Evolutionary conservation across 2,329 filamentous ascomycete genomes (phyloP), one percentile per base, ranked within the genome.

Genomic region (Claviceps arundinis): DNA sequence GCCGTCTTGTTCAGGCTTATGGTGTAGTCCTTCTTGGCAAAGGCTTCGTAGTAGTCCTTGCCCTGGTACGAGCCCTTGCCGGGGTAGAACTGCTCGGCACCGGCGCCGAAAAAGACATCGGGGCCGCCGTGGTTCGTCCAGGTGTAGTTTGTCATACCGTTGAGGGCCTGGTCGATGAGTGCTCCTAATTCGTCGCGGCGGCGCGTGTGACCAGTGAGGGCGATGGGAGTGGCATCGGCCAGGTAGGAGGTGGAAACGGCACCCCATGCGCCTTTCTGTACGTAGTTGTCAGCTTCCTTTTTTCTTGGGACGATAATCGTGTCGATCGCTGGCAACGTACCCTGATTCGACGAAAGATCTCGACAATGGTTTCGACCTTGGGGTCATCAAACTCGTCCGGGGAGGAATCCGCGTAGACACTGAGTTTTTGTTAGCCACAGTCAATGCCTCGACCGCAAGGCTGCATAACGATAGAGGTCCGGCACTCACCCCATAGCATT

Each of bases 321-420:
- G 7, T 30, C 26, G 22, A 7, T 14, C 9, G n/a, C 4, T 11
- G 11, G 11, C 8, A 71, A 58, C 80, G 73, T 54, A 81, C 76
- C 67, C 77, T 81, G 50, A 88, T 73, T 52, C 88, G 82, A 58
- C 78, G 76, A 68, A 91, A 82, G 53, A 93, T 74, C 67, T 89
- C 85, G 22, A 85, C 82, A 63, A 94, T 87, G 16, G 82, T 88
- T 72, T 93, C 88, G 22, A 94, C 78, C 70, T 91, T 93, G 51
- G 88, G 88, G 62, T 94, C 88, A 63, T 94, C 88, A 57, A 88
- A 88, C 2, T 76, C 69, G 59, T 84, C 76, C 13, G 78, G 72
- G 47, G 84, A 89, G 0, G 85, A 89, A 64, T 94, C 88, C 42
- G 76, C 85, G 54, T 93, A 90, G 37, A 91, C 77, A 58, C 76